Percentiles rank a stretch among this genome's conserved stretches.
Conservation (phyloP, 768 basidiomycete genomes). For the Mycena indigotica region DNA sequence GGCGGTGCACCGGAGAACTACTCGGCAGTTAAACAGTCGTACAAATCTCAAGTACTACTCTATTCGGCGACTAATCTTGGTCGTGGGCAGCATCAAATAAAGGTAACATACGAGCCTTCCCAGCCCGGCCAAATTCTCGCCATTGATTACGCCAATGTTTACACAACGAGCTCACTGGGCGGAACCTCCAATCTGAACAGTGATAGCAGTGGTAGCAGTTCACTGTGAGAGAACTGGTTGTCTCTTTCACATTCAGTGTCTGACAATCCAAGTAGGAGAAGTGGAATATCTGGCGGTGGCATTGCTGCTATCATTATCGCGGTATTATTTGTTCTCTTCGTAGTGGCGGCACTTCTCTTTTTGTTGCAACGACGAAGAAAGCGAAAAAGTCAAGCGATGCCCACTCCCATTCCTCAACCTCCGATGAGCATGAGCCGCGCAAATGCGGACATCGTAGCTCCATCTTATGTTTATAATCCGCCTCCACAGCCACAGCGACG, state of each 20-base stretch:
- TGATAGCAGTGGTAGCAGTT: background rate
- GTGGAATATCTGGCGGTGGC: slow-evolving; percentile 15
- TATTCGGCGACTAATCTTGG: slow-evolving; percentile 21
- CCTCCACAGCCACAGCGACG: background rate
- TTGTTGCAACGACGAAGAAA: slow-evolving; percentile 19
- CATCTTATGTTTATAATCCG: slow-evolving; percentile 4
- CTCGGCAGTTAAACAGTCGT: slow-evolving; percentile 27
- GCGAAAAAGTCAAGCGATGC: background rate
- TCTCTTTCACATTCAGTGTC: too few species aligned
- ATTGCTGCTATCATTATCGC: slow-evolving; percentile 26
- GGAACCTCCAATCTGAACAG: slow-evolving; percentile 22
- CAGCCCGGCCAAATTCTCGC: slow-evolving; percentile 26
- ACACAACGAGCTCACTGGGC: slow-evolving; percentile 27
- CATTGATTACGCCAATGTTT: slow-evolving; percentile 36
- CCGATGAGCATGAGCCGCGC: too few species aligned
- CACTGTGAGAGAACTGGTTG: background rate
- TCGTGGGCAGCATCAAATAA: slow-evolving; percentile 20
- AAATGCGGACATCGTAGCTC: slow-evolving; percentile 5
- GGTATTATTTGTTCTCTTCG: slow-evolving; percentile 15
- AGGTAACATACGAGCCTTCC: slow-evolving; percentile 18
- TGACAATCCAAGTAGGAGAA: background rate
- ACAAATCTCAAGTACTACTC: slow-evolving; percentile 27
- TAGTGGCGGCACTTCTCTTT: slow-evolving; percentile 16
- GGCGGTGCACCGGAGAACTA: slow-evolving; percentile 25
- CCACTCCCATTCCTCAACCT: slow-evolving; percentile 9